These are phyloP conservation scores for Nicotiana tomentosiformis DNA, from an alignment of 257 asterid species.

Conservation along the genomic window DNA sequence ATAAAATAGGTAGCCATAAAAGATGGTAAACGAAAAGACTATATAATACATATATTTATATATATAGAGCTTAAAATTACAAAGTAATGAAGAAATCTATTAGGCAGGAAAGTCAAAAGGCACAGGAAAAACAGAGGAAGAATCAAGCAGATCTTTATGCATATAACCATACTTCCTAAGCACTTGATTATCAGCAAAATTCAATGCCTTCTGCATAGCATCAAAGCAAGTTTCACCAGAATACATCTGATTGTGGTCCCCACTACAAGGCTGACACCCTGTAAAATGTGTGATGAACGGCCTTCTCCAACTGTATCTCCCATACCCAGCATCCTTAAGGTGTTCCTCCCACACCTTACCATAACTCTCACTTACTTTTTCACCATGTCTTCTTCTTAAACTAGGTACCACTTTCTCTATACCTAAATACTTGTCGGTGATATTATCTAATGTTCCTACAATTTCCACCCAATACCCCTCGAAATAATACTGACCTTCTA, in stretches of 20 bases:
- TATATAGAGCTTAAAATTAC: not conserved
- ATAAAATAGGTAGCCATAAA: not conserved
- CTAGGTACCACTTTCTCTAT: constrained; percentile 38
- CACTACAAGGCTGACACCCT: constrained; percentile 98
- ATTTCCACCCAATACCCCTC: constrained; percentile 96
- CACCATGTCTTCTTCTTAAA: constrained; percentile 72
- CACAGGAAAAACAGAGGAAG: constrained; percentile 56
- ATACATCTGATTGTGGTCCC: constrained; percentile 77
- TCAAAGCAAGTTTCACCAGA: constrained; percentile 70
- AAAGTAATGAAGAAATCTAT: not conserved
- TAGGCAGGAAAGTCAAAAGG: constrained; percentile 75
- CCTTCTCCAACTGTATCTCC: constrained; percentile 69
- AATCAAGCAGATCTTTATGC: constrained; percentile 60
- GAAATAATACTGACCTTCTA: constrained; percentile 65
- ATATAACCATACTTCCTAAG: constrained; percentile 65
- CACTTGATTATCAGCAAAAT: constrained; percentile 94
- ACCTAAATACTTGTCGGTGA: constrained; percentile 37
- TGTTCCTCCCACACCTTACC: constrained; percentile 61
- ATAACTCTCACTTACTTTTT: constrained; percentile 59
- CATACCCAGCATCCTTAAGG: constrained; percentile 67
- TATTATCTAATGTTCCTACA: constrained; percentile 48
- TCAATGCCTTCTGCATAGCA: constrained; percentile 71
- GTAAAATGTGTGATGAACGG: constrained; percentile 97
- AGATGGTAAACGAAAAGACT: not conserved
- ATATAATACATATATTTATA: not conserved